Conservation (phyloP, 345 rosid species). For the Boechera divaricarpa region DNA sequence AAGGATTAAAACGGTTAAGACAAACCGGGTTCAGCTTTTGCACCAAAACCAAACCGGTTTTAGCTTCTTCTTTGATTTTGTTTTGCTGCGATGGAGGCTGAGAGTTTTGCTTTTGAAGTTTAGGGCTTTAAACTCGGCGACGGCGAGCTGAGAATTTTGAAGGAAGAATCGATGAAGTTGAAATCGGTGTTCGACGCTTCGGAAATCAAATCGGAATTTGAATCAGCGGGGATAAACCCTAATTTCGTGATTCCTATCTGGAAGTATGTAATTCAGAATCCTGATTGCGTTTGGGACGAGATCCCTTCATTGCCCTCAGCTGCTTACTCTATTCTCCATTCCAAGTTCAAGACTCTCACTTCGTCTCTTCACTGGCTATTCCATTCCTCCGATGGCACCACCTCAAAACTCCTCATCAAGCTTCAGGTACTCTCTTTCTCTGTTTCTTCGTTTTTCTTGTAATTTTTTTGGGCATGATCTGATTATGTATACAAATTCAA, state of each 20-base stretch:
- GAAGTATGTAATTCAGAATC: constrained; percentile 87
- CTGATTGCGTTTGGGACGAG: constrained; percentile 74
- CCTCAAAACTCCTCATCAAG: constrained; percentile 79
- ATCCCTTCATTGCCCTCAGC: constrained; percentile 75
- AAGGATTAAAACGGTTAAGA: not conserved
- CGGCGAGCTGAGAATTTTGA: not conserved
- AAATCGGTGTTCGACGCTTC: constrained; percentile 75
- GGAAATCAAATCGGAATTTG: constrained; percentile 62
- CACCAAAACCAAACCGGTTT: constrained; percentile 8
- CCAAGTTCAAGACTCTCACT: constrained; percentile 81
- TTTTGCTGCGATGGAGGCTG: constrained; percentile 18
- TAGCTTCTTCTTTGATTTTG: not conserved
- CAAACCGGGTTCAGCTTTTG: constrained; percentile 1
- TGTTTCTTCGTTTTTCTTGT: not conserved
- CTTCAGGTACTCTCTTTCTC: constrained; percentile 62
- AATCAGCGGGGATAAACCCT: constrained; percentile 62
- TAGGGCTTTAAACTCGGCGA: constrained; percentile 31
- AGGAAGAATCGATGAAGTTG: constrained; percentile 39
- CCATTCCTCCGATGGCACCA: constrained; percentile 81
- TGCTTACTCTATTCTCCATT: constrained; percentile 69
- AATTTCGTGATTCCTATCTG: constrained; percentile 68
- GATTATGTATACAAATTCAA: too few relatives aligned
- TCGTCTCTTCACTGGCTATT: constrained; percentile 72
- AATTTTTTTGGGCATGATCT: not conserved
- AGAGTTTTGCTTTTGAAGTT: constrained; percentile 4